Evolutionary conservation across 495 filamentous ascomycete genomes (phyloP).

Genomic region (Aspergillus carlsbadensis): DNA sequence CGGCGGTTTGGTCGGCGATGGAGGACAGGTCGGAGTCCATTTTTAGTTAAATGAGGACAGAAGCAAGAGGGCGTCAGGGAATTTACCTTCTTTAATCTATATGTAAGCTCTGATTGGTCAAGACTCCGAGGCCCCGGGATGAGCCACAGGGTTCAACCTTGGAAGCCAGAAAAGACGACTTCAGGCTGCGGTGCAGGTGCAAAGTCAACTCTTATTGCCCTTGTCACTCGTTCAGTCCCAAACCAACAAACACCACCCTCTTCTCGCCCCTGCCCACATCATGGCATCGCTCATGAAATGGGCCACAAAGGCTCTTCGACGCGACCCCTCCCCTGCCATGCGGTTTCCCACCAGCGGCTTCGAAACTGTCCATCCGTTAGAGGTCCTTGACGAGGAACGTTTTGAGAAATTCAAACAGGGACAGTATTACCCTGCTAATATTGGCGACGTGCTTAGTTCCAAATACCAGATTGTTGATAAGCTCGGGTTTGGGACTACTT

Average conservation of each 20-base stretch:
- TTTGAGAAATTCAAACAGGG: constrained; percentile 40
- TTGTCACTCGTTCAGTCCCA: too few species aligned
- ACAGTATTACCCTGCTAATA: constrained; percentile 51
- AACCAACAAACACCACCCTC: too few species aligned
- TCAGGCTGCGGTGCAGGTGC: too few species aligned
- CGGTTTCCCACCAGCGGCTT: constrained; percentile 24
- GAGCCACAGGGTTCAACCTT: too few species aligned
- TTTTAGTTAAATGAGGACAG: neutral
- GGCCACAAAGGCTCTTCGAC: constrained; percentile 7
- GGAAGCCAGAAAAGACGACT: too few species aligned
- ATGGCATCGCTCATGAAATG: constrained; percentile 4
- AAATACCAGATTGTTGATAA: constrained; percentile 57
- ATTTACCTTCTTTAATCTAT: too few species aligned
- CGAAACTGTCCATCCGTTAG: constrained; percentile 18
- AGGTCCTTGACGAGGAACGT: constrained; percentile 46
- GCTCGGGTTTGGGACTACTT: constrained; percentile 53
- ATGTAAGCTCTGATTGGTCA: too few species aligned
- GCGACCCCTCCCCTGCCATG: constrained; percentile 18
- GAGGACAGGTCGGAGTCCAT: neutral
- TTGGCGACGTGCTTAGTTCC: constrained; percentile 48
- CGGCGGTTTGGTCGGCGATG: neutral
- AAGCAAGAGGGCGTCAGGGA: neutral
- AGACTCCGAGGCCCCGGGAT: too few species aligned
- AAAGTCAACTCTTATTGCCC: too few species aligned
- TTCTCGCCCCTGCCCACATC: too few species aligned